phyloP scores from a whole-genome alignment of 352 stramenopile species.

The Aphanomyces stellatus region DNA sequence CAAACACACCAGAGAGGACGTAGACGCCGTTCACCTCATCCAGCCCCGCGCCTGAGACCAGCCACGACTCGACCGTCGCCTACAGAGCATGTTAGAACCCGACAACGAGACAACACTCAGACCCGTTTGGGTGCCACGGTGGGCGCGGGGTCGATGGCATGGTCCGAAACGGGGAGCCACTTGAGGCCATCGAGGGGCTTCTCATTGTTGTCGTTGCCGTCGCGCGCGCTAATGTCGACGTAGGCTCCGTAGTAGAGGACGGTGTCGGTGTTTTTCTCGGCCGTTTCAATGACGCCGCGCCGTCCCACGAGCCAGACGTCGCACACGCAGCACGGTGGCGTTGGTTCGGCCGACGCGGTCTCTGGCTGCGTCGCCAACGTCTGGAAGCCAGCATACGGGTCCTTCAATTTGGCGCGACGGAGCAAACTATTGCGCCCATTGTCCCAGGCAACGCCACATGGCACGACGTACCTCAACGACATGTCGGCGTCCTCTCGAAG shows the following conservation, averaged over 20 bases:
- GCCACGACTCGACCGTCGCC: conserved; percentile 54
- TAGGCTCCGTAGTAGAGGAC: conserved; percentile 18
- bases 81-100: conserved; percentile 19
- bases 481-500: conserved; percentile 5
- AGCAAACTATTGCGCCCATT: background rate
- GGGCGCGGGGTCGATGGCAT: conserved; percentile 1
- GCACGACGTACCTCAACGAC: background rate
- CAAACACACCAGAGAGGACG: conserved; percentile 45
- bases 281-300: conserved; percentile 1
- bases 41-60: conserved; percentile 40
- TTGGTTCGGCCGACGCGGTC: background rate
- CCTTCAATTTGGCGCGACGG: background rate
- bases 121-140: background rate
- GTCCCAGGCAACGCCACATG: background rate
- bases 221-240: background rate
- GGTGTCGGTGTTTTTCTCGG: conserved; percentile 10
- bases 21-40: conserved; percentile 56
- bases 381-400: background rate
- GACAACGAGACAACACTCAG: background rate
- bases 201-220: background rate
- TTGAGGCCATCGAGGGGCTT: background rate
- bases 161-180: conserved; percentile 8
- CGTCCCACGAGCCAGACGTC: conserved; percentile 18
- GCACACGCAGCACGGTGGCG: background rate
- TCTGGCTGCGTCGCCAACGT: background rate